phyloP scores from a whole-genome alignment of 73 alveolate genomes.

The Halteria grandinella region DNA sequence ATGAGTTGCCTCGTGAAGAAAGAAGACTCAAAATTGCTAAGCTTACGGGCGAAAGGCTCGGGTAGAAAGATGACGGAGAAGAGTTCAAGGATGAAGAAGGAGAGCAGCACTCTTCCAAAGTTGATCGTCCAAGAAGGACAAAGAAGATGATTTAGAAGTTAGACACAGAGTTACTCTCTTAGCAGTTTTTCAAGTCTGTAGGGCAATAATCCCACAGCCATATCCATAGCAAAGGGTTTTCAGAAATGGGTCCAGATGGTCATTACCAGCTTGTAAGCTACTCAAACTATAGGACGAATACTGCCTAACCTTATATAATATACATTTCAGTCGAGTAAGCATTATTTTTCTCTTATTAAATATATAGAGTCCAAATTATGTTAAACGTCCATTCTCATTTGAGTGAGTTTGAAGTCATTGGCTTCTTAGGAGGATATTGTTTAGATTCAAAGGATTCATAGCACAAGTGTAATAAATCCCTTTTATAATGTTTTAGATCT shows the following conservation, averaged over 20 bases:
- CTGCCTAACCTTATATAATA: constrained; percentile 22
- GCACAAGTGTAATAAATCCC: constrained; percentile 2
- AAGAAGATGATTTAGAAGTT: background rate
- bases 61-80: too few species aligned
- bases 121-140: background rate
- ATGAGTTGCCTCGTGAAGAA: too few species aligned
- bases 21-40: too few species aligned
- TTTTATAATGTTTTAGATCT: background rate
- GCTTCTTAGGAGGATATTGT: constrained; percentile 46
- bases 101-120: too few species aligned
- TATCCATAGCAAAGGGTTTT: too few species aligned
- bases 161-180: background rate
- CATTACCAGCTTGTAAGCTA: constrained; percentile 14
- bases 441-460: background rate
- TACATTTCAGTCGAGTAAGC: constrained; percentile 22
- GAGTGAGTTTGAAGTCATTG: constrained; percentile 44
- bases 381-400: constrained; percentile 37
- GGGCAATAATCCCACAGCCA: too few species aligned
- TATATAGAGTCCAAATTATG: background rate
- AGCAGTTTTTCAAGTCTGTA: too few species aligned
- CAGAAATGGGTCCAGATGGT: too few species aligned
- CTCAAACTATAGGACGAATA: background rate
- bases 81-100: too few species aligned
- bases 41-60: too few species aligned
- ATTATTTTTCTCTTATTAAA: too few species aligned